Evolutionary conservation across 2,329 filamentous ascomycete genomes (phyloP).

Genomic region (Phialophora expanda): DNA sequence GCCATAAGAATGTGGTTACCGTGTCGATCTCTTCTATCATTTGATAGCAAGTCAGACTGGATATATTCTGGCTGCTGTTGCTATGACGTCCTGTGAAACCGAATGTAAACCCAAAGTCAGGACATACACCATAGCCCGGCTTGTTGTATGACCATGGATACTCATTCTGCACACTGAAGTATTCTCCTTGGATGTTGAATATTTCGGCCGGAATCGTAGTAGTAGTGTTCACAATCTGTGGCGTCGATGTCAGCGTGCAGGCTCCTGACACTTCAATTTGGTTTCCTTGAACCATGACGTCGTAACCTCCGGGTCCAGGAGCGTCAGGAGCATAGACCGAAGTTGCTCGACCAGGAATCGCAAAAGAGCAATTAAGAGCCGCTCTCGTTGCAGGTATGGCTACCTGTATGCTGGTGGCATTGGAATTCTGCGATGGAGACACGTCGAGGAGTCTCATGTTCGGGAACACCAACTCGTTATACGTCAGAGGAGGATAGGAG

Average conservation of each 20-base stretch:
- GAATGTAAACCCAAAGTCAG: not conserved
- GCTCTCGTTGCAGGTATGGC: not conserved
- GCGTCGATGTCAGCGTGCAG: not conserved
- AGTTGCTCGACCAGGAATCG: not conserved
- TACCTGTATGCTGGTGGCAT: not conserved
- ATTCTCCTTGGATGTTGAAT: not conserved
- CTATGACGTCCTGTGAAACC: not conserved
- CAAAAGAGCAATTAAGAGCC: not conserved
- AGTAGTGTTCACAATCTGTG: not conserved
- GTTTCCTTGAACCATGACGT: too few relatives aligned
- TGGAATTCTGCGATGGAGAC: not conserved
- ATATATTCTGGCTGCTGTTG: slow-evolving; percentile 1
- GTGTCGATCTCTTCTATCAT: slow-evolving; percentile 1
- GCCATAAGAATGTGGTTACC: not conserved
- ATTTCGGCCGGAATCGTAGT: not conserved
- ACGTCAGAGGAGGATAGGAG: not conserved
- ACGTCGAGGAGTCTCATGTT: not conserved
- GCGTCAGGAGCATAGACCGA: not conserved
- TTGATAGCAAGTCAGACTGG: not conserved
- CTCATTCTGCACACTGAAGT: not conserved
- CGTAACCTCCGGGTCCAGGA: too few relatives aligned
- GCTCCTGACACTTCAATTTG: too few relatives aligned
- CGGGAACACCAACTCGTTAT: not conserved
- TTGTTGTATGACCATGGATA: not conserved
- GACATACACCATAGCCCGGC: not conserved